Evolutionary conservation across 2,329 filamentous ascomycete species (phyloP), one percentile per base, ranked within the genome.

Genomic region (Aspergillus cejpii): DNA sequence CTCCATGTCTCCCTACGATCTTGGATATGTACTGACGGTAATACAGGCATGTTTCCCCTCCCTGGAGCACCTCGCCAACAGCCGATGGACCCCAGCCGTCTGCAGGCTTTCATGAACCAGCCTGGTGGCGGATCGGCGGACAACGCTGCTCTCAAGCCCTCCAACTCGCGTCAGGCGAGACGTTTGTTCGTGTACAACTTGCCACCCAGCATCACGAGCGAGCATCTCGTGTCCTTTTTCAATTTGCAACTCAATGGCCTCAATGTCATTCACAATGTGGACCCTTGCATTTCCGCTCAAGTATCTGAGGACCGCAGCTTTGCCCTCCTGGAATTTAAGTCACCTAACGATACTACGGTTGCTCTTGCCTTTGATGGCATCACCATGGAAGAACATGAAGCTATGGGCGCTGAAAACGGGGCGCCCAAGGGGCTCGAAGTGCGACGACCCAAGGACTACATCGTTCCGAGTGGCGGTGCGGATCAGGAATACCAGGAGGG

Each of bases 191-290:
- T 90, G 23, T 83, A 88, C 70, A 95, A 94, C 62, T 69, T 98
- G 11, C 85, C 91, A 2, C 60, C 77, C 1, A 77, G 74, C 19
- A 77, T 78, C n/a, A 86, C 80, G 11, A 87, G 94, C 48, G 90
- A 95, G 42, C 73, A 71, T 50, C 65, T 98, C 31, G 72, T 84
- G 48, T 77, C 81, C 17, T 98, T 96, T 71, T 96, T 98, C 77
- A 98, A 98, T 61, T 75, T 95, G 19, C 90, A 97, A 65, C 78
- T 99, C 41, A 97, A 98, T 59, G 89, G 90, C n/a, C 74, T 98
- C 37, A 99, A 98, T 59, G 85, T 96, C 27, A 81, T 94, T 41
- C 83, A 88, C 53, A 83, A 80, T 52, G 78, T 79, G 37, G 90
- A 97, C 58, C 90, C 91, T 27, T 97, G 92, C 63, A 75, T 87